Evolutionary conservation across 768 basidiomycete species (phyloP).

Genomic region (Hemileccinum rubropunctum): DNA sequence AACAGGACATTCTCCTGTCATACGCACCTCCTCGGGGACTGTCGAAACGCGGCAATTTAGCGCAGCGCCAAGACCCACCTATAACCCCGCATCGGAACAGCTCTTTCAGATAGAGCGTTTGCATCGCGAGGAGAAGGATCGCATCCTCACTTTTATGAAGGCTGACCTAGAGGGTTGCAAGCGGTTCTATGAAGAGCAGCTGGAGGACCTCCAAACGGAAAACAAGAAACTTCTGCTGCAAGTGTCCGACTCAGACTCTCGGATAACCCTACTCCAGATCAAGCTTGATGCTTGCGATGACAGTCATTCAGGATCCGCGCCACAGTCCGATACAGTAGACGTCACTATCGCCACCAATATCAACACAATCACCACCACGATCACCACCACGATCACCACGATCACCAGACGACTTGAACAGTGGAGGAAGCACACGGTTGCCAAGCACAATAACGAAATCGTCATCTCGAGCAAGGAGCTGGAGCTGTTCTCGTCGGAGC

Average conservation of each 20-base stretch:
- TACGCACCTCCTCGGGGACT: neutral
- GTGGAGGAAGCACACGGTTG: neutral
- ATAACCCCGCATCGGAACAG: neutral
- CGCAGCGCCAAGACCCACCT: neutral
- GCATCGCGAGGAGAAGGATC: conserved; percentile 3
- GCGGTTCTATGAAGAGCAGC: neutral
- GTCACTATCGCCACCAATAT: neutral
- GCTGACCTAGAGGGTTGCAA: neutral
- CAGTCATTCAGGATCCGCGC: no score
- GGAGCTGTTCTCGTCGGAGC: neutral
- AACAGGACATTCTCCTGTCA: neutral
- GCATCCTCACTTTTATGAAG: neutral
- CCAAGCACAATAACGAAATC: neutral
- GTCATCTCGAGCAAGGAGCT: conserved; percentile 5
- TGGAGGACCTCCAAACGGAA: neutral
- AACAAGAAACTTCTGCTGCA: neutral
- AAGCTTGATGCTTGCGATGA: neutral
- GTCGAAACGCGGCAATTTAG: neutral
- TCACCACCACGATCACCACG: conserved; percentile 1
- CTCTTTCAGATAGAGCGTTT: neutral
- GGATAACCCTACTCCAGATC: neutral
- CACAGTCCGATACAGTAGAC: neutral
- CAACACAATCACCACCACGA: neutral
- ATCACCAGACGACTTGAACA: neutral
- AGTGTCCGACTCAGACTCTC: neutral